A percentile compares a stretch with the other conserved stretches of the same genome.
Conservation (phyloP, 2,329 filamentous ascomycete species). For the Epicoccum nigrum region DNA sequence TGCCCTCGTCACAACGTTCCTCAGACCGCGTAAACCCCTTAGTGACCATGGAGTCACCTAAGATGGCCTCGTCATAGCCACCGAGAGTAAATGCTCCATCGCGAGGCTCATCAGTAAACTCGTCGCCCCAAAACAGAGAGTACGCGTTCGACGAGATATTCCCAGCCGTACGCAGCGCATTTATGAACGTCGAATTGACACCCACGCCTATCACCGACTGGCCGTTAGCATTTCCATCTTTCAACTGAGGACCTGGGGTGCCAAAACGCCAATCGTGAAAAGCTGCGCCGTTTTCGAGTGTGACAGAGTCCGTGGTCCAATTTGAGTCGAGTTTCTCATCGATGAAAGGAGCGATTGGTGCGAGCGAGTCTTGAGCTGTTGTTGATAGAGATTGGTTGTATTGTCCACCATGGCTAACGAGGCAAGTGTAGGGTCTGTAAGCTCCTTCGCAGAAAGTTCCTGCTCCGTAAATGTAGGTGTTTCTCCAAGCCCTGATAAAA, state of each 20-base stretch:
- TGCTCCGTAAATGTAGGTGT: background rate
- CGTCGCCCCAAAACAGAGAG: conserved; percentile 16
- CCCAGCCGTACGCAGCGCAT: background rate
- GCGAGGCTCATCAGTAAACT: conserved; percentile 11
- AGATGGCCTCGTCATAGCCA: conserved; percentile 10
- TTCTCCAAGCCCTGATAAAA: background rate
- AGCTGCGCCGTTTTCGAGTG: background rate
- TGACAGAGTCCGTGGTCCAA: background rate
- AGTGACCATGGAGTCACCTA: conserved; percentile 3
- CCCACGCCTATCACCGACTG: conserved; percentile 9
- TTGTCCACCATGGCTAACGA: background rate
- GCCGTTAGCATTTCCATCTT: background rate
- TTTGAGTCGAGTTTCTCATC: background rate
- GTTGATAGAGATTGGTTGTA: background rate
- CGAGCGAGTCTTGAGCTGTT: background rate
- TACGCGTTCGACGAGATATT: conserved; percentile 14
- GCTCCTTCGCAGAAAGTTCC: background rate
- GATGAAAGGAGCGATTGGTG: background rate
- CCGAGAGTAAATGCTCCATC: conserved; percentile 17
- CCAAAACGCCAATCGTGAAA: background rate
- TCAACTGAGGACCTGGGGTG: background rate
- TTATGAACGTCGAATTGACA: conserved; percentile 4
- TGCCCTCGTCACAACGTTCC: conserved; percentile 9
- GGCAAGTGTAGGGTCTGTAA: background rate
- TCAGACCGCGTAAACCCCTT: conserved; percentile 1